Percentiles rank a stretch among this genome's conserved stretches.
These are phyloP conservation scores for Crithidia bombi DNA, from an alignment of 208 protist genomes.

Conservation along the genomic window DNA sequence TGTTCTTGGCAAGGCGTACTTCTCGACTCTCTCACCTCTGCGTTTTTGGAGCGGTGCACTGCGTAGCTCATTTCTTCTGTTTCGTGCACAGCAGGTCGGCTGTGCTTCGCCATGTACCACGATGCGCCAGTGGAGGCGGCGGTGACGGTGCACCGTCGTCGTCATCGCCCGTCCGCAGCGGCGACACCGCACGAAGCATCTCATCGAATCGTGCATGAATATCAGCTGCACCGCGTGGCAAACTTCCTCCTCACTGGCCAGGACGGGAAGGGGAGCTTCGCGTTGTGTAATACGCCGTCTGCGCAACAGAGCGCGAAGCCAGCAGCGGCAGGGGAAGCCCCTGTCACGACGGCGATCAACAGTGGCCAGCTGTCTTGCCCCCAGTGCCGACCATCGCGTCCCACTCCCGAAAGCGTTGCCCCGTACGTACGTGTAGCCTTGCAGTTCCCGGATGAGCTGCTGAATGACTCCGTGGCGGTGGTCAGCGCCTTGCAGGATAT, in stretches of 20 bases:
- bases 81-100: conserved; percentile 1
- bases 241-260: conserved; percentile 30
- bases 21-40: too few species aligned
- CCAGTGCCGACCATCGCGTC: background rate
- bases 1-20: too few species aligned
- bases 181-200: background rate
- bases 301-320: background rate
- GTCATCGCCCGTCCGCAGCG: conserved; percentile 3
- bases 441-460: conserved; percentile 90
- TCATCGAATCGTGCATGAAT: conserved; percentile 19
- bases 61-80: conserved; percentile 20
- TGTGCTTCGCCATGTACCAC: conserved; percentile 82
- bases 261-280: background rate
- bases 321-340: too few species aligned
- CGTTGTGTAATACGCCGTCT: background rate
- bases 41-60: too few species aligned
- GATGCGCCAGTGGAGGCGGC: conserved; percentile 62
- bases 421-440: conserved; percentile 64
- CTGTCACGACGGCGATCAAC: background rate
- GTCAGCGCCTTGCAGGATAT: conserved; percentile 52
- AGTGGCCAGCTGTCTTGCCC: background rate
- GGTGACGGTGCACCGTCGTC: conserved; percentile 48
- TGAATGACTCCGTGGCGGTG: conserved; percentile 72
- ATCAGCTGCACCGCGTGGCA: conserved; percentile 36
- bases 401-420: background rate